Evolutionary conservation across 1,284 basidiomycete genomes (phyloP).

Genomic region (Grifola frondosa): DNA sequence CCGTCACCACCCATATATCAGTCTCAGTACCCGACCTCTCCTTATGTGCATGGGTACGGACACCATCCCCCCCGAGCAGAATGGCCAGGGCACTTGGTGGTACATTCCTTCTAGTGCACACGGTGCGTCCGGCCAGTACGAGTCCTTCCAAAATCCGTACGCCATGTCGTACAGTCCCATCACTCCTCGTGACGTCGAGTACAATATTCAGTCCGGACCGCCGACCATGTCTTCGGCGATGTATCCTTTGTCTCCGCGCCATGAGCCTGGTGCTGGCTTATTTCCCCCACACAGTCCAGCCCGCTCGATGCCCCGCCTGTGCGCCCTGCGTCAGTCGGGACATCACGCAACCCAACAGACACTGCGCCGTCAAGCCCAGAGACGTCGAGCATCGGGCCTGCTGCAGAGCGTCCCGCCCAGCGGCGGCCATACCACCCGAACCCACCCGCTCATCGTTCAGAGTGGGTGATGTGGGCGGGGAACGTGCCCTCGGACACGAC

Average conservation of each 20-base stretch:
- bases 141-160: conserved; percentile 44
- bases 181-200: conserved; percentile 22
- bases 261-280: conserved; percentile 7
- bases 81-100: conserved; percentile 56
- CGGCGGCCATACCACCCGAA: conserved; percentile 56
- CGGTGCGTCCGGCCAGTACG: conserved; percentile 35
- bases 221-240: conserved; percentile 12
- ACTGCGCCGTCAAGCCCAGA: conserved; percentile 10
- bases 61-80: conserved; percentile 30
- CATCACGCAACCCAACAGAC: not conserved
- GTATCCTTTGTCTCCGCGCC: conserved; percentile 15
- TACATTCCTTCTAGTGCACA: conserved; percentile 41
- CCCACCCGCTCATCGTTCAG: conserved; percentile 72
- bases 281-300: conserved; percentile 7
- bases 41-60: conserved; percentile 35
- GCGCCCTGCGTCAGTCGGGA: too few relatives aligned
- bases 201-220: conserved; percentile 17
- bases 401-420: conserved; percentile 9
- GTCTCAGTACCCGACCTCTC: conserved; percentile 37
- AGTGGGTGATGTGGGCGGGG: conserved; percentile 96
- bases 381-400: conserved; percentile 12
- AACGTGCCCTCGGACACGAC: conserved; percentile 86
- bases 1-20: conserved; percentile 37
- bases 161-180: conserved; percentile 32
- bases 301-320: too few relatives aligned